Conservation (phyloP, 1,139 yeast species). For the Zygoascus meyerae region DNA sequence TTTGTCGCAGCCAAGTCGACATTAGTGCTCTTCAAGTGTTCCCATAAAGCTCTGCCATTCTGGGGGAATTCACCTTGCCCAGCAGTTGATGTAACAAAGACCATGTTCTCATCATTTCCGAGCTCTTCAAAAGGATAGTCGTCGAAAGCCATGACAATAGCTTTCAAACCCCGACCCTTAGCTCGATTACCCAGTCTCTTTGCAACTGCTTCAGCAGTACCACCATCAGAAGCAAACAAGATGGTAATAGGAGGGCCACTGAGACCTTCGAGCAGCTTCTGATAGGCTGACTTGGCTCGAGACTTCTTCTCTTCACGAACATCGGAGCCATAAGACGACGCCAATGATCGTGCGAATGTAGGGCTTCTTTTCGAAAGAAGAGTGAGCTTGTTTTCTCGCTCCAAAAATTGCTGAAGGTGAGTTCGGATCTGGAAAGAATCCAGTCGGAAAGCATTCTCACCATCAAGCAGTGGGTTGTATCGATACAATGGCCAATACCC, state of each 20-base stretch:
- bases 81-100: constrained; percentile 81
- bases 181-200: constrained; percentile 82
- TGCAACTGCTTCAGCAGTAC: constrained; percentile 81
- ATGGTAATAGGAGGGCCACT: constrained; percentile 91
- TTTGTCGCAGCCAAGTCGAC: constrained; percentile 66
- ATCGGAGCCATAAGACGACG: constrained; percentile 56
- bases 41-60: constrained; percentile 92
- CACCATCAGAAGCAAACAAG: constrained; percentile 93
- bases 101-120: constrained; percentile 72
- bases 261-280: constrained; percentile 72
- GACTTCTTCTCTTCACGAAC: constrained; percentile 55
- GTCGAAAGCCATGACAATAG: constrained; percentile 75
- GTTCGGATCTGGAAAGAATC: constrained; percentile 80
- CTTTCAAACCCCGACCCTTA: constrained; percentile 76
- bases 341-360: constrained; percentile 67
- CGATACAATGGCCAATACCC: constrained; percentile 97
- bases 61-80: constrained; percentile 99
- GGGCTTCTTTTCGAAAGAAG: constrained; percentile 68
- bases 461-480: constrained; percentile 58
- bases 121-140: constrained; percentile 77
- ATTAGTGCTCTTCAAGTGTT: constrained; percentile 66
- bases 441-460: constrained; percentile 57
- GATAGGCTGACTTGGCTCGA: constrained; percentile 73
- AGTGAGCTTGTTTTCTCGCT: constrained; percentile 82
- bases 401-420: constrained; percentile 73